A percentile compares a stretch with the other conserved stretches of the same genome.
phyloP scores from a whole-genome alignment of 1,139 yeast genomes.

The Pichia sp. region DNA sequence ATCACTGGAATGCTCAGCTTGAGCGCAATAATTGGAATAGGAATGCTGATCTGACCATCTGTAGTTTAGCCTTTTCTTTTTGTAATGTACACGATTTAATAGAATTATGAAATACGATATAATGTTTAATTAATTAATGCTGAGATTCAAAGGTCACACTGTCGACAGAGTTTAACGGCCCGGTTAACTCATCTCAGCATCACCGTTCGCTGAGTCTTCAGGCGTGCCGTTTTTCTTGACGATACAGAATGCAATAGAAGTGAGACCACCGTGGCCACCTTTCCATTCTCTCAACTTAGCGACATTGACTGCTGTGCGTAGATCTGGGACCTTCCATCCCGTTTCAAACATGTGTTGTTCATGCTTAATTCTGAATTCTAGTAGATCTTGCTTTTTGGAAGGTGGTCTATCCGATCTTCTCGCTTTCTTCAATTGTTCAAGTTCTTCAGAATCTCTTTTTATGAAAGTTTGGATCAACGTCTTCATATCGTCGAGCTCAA shows the following conservation, averaged over 20 bases:
- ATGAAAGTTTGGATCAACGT: conserved; percentile 55
- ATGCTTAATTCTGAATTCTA: conserved; percentile 54
- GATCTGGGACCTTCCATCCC: conserved; percentile 71
- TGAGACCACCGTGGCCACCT: conserved; percentile 75
- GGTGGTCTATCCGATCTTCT: conserved; percentile 90
- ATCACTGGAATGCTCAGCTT: too few relatives aligned
- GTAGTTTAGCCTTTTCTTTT: too few relatives aligned
- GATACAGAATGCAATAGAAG: conserved; percentile 43
- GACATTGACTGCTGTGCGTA: conserved; percentile 56
- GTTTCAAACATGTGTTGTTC: conserved; percentile 57
- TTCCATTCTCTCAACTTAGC: conserved; percentile 63
- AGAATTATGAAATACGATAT: too few relatives aligned
- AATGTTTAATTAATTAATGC: too few relatives aligned
- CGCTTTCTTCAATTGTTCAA: conserved; percentile 46
- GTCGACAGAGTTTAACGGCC: too few relatives aligned
- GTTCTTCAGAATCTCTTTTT: conserved; percentile 66
- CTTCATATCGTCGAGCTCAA: conserved; percentile 41
- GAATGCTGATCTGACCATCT: too few relatives aligned
- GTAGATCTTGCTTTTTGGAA: conserved; percentile 54
- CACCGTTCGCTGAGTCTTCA: too few relatives aligned
- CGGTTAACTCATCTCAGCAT: too few relatives aligned
- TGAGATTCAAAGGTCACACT: too few relatives aligned
- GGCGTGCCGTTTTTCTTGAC: conserved; percentile 29
- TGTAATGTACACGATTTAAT: too few relatives aligned
- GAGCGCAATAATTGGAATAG: too few relatives aligned